Percentiles rank a stretch among this genome's conserved stretches.
Evolutionary conservation across 1,284 basidiomycete species (phyloP).

Genomic region (Moesziomyces antarcticus): DNA sequence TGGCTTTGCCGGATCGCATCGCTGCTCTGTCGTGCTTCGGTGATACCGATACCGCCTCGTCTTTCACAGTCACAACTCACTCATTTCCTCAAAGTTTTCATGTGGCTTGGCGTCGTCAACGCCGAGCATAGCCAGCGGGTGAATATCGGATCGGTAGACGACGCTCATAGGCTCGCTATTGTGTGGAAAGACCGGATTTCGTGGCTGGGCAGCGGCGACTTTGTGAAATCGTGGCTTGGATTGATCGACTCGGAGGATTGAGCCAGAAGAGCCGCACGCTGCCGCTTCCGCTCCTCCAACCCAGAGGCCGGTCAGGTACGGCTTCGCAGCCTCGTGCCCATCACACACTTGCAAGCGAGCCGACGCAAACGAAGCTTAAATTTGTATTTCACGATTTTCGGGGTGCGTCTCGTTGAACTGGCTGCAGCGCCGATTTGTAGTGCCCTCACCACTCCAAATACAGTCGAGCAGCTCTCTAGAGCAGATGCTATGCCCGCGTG

Average conservation of each 20-base stretch:
- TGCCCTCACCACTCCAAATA: neutral
- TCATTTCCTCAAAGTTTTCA: too few species aligned
- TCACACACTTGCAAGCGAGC: neutral
- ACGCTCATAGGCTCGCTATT: neutral
- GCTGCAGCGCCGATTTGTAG: constrained; percentile 7
- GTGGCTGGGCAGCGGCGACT: constrained; percentile 1
- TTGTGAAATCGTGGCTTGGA: constrained; percentile 14
- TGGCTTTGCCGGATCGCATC: neutral
- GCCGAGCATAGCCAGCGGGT: neutral
- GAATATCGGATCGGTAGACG: neutral
- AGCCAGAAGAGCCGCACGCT: neutral
- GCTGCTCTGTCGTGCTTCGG: neutral
- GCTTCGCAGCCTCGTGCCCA: neutral
- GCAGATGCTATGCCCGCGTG: neutral
- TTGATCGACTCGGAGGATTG: constrained; percentile 14
- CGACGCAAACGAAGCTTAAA: constrained; percentile 19
- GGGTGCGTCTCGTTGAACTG: constrained; percentile 11
- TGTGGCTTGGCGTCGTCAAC: neutral
- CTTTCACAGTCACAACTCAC: neutral
- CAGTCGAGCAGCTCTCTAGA: constrained; percentile 1
- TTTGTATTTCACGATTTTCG: constrained; percentile 24
- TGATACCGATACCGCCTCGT: neutral
- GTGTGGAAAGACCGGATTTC: neutral
- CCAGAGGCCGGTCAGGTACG: too few species aligned
- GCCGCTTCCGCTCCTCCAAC: neutral